These are phyloP conservation scores for Candida arabinofermentans DNA, from an alignment of 805 yeast genomes.

Conservation along the genomic window DNA sequence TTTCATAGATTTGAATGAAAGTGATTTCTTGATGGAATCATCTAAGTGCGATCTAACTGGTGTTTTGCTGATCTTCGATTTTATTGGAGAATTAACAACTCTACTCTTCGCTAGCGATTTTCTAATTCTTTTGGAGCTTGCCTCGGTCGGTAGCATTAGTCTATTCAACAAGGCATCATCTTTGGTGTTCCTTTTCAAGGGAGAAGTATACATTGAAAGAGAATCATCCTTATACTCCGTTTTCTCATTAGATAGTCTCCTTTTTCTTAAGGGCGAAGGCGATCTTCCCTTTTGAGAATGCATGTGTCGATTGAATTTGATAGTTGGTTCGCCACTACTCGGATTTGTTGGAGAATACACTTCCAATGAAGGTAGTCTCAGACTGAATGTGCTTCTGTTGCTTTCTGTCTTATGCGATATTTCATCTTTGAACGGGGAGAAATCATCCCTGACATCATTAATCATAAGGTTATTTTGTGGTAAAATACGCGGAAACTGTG, in stretches of 20 bases:
- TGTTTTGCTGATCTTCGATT: constrained; percentile 2
- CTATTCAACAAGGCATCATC: constrained; percentile 15
- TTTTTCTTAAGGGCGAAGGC: constrained; percentile 6
- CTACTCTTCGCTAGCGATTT: constrained; percentile 9
- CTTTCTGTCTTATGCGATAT: neutral
- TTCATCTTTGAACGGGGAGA: constrained; percentile 22
- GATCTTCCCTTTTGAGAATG: constrained; percentile 8
- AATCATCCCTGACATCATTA: constrained; percentile 7
- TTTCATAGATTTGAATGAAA: constrained; percentile 7
- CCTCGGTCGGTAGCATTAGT: constrained; percentile 24
- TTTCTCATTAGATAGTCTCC: neutral
- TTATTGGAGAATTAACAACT: constrained; percentile 5
- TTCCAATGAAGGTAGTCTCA: constrained; percentile 22
- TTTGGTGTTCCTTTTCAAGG: no score
- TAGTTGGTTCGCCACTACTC: constrained; percentile 28
- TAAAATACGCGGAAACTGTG: neutral
- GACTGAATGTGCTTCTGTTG: constrained; percentile 10
- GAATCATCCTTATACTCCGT: neutral
- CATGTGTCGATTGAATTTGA: constrained; percentile 19
- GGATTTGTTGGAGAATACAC: constrained; percentile 13
- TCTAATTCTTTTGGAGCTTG: constrained; percentile 18
- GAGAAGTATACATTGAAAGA: no score
- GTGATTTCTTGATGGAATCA: constrained; percentile 6
- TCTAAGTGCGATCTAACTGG: constrained; percentile 5
- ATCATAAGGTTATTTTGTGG: neutral